Evolutionary conservation across 2,329 filamentous ascomycete species (phyloP).

Genomic region (Colletotrichum brevisporum): DNA sequence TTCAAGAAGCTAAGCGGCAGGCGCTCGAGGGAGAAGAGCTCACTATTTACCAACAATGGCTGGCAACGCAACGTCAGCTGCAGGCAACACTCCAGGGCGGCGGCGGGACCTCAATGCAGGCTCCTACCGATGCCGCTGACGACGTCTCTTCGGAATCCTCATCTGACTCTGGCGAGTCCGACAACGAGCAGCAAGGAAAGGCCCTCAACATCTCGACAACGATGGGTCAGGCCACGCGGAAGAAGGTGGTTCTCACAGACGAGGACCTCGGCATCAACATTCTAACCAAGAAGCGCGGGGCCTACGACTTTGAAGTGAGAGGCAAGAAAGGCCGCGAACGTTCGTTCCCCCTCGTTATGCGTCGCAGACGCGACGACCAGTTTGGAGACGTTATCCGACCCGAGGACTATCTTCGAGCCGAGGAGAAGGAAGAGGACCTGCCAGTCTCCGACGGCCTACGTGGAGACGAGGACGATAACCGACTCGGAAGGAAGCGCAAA

Average conservation of each 20-base stretch:
- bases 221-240: slow-evolving; percentile 85
- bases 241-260: slow-evolving; percentile 88
- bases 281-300: slow-evolving; percentile 86
- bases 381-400: slow-evolving; percentile 95
- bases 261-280: slow-evolving; percentile 94
- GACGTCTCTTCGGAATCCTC: slow-evolving; percentile 90
- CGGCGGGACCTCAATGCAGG: slow-evolving; percentile 77
- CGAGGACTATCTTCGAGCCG: slow-evolving; percentile 92
- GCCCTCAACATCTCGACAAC: slow-evolving; percentile 90
- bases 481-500: slow-evolving; percentile 91
- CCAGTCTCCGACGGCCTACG: slow-evolving; percentile 70
- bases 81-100: slow-evolving; percentile 84
- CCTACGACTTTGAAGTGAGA: slow-evolving; percentile 94
- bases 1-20: slow-evolving; percentile 73
- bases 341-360: slow-evolving; percentile 89
- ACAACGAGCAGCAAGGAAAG: slow-evolving; percentile 91
- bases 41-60: slow-evolving; percentile 88
- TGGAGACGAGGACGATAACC: slow-evolving; percentile 68
- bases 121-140: slow-evolving; percentile 80
- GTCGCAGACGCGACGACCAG: slow-evolving; percentile 85
- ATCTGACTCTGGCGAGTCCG: slow-evolving; percentile 88
- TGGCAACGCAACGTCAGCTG: slow-evolving; percentile 88
- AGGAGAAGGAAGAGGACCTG: slow-evolving; percentile 86
- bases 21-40: slow-evolving; percentile 83
- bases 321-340: slow-evolving; percentile 93